These are phyloP conservation scores for Thermothelomyces thermophilus DNA, from an alignment of 2,329 filamentous ascomycete genomes.

Conservation along the genomic window DNA sequence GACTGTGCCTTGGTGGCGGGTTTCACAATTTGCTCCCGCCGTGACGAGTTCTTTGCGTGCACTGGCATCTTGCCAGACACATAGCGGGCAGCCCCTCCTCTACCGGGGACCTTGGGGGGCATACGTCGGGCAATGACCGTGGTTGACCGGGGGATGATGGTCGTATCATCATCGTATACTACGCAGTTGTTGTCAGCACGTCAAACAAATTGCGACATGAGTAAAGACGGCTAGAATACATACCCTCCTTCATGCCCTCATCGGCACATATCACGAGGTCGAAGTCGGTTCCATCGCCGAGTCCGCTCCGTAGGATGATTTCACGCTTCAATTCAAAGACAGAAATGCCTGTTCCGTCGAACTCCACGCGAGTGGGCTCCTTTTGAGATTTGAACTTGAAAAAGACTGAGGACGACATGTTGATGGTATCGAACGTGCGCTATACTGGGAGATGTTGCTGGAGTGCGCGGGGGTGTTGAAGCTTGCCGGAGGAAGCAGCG, in stretches of 20 bases:
- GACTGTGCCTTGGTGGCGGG: conserved; percentile 48
- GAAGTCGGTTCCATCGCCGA: conserved; percentile 94
- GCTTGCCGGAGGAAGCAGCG: conserved; percentile 15
- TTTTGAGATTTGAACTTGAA: conserved; percentile 99
- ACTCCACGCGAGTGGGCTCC: conserved; percentile 88
- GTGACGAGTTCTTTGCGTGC: conserved; percentile 72
- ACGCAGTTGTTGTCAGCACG: conserved; percentile 27
- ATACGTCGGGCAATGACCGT: conserved; percentile 84
- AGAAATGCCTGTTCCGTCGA: conserved; percentile 95
- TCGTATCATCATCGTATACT: conserved; percentile 98
- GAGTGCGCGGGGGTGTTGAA: not conserved
- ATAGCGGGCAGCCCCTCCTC: conserved; percentile 87
- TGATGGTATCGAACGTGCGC: conserved; percentile 28
- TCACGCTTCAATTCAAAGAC: conserved; percentile 98
- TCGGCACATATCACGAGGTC: conserved; percentile 92
- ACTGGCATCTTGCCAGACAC: conserved; percentile 93
- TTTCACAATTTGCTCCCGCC: conserved; percentile 58
- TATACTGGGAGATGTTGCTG: conserved; percentile 14
- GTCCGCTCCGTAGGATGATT: conserved; percentile 88
- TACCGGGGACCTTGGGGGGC: conserved; percentile 76
- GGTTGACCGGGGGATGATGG: conserved; percentile 91
- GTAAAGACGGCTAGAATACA: conserved; percentile 27
- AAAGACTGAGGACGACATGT: conserved; percentile 94
- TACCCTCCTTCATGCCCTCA: conserved; percentile 77
- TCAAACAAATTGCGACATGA: not conserved